Evolutionary conservation across 176 grass and related monocot species (phyloP), one percentile per base, ranked within the genome.

Genomic region (Thalia dealbata): DNA sequence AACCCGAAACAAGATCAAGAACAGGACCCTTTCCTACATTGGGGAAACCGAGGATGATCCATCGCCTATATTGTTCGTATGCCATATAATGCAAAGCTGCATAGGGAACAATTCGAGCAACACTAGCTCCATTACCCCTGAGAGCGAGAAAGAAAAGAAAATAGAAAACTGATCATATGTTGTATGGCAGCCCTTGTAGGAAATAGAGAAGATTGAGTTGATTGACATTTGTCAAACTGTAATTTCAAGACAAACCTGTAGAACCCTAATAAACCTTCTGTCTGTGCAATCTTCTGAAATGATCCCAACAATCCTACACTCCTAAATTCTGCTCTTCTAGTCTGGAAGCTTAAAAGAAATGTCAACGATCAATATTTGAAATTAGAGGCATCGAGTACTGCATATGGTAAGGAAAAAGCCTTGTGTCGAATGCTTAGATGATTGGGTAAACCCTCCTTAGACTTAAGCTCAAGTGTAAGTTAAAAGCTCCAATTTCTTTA

Each of bases 11-110:
- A 32, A 93, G 83, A 87, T 99, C 90, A 86, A 99, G 87, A 81
- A 86, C 73, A 77, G 95, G 95, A 15, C 95, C 95, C 73, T 86
- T 80, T 67, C 89, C 75, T 45, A 93, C 64, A 88, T 89, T 79
- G 83, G 95, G 95, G 52, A 91, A 86, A 80, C 81, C 73, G 81
- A 85, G 83, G 78, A 99, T 91, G 42, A 99, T 93, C 95, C 90
- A 99, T 55, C 95, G 76, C 7, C 87, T 82, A 78, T 93, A 92
- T 66, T 99, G 90, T 88, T 99, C 95, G 75, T 99, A 99, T n/a
- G 90, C 79, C 95, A 93, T 99, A 86, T 91, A 93, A 88, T 99
- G 90, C 73, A 99, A 85, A 74, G 90, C 90, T 74, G 90, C 90
- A 88, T 93, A 99, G 76, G 90, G 95, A 68, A 99, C 89, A 82